Conservation (phyloP, 257 asterid species). For the Agastache rugosa region DNA sequence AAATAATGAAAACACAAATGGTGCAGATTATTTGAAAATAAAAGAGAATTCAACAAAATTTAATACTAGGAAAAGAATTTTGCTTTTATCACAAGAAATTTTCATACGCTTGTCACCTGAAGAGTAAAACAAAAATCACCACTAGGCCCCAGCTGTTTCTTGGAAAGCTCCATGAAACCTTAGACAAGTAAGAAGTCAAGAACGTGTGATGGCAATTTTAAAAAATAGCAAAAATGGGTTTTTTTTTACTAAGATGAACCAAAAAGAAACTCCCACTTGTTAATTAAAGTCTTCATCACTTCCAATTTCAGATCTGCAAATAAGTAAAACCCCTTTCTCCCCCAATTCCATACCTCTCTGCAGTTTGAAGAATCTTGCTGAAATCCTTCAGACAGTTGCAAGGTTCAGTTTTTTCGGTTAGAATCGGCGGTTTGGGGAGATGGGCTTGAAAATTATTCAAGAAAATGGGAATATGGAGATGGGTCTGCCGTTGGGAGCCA, state of each 20-base stretch:
- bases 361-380: conserved; percentile 19
- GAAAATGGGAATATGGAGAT: conserved; percentile 63
- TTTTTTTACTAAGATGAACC: conserved; percentile 17
- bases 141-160: conserved; percentile 21
- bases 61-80: too few species aligned
- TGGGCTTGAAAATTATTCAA: conserved; percentile 57
- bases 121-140: neutral
- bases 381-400: conserved; percentile 11
- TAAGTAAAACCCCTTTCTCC: neutral
- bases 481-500: conserved; percentile 57
- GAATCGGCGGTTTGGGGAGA: conserved; percentile 33
- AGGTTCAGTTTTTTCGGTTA: conserved; percentile 21
- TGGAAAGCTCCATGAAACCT: conserved; percentile 39
- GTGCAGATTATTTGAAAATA: too few species aligned
- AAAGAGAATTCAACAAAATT: too few species aligned
- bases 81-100: too few species aligned
- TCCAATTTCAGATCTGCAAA: conserved; percentile 36
- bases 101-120: neutral
- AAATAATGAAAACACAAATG: too few species aligned
- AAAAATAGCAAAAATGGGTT: neutral
- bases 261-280: conserved; percentile 35
- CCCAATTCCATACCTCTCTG: neutral
- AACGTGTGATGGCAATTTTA: conserved; percentile 1
- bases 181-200: conserved; percentile 31
- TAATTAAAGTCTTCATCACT: conserved; percentile 5